Percentiles rank a stretch among this genome's conserved stretches.
These are phyloP conservation scores for Pythium graminicola DNA, from an alignment of 352 stramenopile species.

Conservation along the genomic window DNA sequence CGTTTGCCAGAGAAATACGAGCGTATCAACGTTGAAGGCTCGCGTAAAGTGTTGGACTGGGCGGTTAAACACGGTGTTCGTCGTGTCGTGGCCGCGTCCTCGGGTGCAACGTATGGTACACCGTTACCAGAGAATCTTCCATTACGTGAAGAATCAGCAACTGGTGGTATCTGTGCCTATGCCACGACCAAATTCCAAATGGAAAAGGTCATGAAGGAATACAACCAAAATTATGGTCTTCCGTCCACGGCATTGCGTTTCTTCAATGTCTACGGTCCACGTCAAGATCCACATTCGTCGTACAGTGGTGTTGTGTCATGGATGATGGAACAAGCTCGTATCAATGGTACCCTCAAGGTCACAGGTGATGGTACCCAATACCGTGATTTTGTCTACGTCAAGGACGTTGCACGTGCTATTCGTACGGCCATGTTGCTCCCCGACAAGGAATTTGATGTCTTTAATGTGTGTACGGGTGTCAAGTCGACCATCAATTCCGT, in stretches of 20 bases:
- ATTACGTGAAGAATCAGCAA: slow-evolving; percentile 63
- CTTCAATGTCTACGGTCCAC: slow-evolving; percentile 81
- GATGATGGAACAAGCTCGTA: slow-evolving; percentile 85
- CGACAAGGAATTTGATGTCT: slow-evolving; percentile 70
- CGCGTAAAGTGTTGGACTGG: slow-evolving; percentile 77
- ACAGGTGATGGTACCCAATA: slow-evolving; percentile 73
- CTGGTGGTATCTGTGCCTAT: slow-evolving; percentile 73
- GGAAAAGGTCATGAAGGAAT: slow-evolving; percentile 72
- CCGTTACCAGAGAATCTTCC: slow-evolving; percentile 60
- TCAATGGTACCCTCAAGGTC: slow-evolving; percentile 75
- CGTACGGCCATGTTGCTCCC: slow-evolving; percentile 66
- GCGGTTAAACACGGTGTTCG: slow-evolving; percentile 66
- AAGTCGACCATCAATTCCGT: slow-evolving; percentile 66
- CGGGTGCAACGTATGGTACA: slow-evolving; percentile 67
- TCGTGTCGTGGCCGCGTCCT: slow-evolving; percentile 72
- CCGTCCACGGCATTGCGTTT: slow-evolving; percentile 73
- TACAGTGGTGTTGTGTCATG: slow-evolving; percentile 81
- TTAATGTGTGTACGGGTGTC: slow-evolving; percentile 78
- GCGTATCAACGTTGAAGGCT: slow-evolving; percentile 78
- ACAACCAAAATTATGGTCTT: slow-evolving; percentile 59
- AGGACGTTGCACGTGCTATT: slow-evolving; percentile 76
- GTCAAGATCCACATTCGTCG: slow-evolving; percentile 75
- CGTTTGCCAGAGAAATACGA: slow-evolving; percentile 82
- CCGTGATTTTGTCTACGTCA: slow-evolving; percentile 83
- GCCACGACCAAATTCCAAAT: slow-evolving; percentile 82